Base-by-base conservation (phyloP, 2,329 filamentous ascomycete species). In the Verticillium nonalfalfae region DNA sequence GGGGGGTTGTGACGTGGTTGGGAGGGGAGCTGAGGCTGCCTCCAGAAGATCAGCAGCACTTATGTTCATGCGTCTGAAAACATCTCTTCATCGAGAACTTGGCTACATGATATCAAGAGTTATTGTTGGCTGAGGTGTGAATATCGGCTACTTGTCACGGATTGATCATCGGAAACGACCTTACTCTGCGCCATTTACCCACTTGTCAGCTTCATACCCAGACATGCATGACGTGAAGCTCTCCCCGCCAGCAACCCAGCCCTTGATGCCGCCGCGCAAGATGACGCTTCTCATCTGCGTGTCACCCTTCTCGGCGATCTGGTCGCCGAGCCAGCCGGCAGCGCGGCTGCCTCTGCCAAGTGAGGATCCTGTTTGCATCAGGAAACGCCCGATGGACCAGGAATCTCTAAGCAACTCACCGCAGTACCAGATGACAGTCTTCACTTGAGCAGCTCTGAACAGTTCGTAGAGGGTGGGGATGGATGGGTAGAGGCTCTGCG, bases 261-360 rank as follows among this genome's bases (percentile, higher is more conserved):
- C 82, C 57, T 81, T 82, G 66, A 86, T 81, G 0, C 83, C 84
- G 0, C 78, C 83, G 10, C 70, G 66, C 4, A 86, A 71, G 2
- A 82, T 75, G 36, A 83, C 60, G 63, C 82, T 85, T 64, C 79
- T 63, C 68, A 84, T 78, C 0, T 70, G 66, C 0, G 57, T 66
- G 61, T 82, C 77, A 1, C 69, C 67, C 39, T 76, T 68, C 1
- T 78, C 72, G 2, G 70, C 67, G 35, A 86, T 69, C 61, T 83
- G 74, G 67, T 86, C 84, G 4, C 73, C 74, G 66, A 86, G 81
- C 83, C 83, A 86, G 7, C 75, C 77, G 1, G 81, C 82, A 1
- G 80, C 78, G n/a, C 84, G 76, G 2, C 75, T 79, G 3, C 83
- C 85, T 2, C 84, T 79, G 4, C 83, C 84, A 2, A 65, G 64